Conservation (phyloP, 2,329 filamentous ascomycete species). For the Hypoxylon sp. region DNA sequence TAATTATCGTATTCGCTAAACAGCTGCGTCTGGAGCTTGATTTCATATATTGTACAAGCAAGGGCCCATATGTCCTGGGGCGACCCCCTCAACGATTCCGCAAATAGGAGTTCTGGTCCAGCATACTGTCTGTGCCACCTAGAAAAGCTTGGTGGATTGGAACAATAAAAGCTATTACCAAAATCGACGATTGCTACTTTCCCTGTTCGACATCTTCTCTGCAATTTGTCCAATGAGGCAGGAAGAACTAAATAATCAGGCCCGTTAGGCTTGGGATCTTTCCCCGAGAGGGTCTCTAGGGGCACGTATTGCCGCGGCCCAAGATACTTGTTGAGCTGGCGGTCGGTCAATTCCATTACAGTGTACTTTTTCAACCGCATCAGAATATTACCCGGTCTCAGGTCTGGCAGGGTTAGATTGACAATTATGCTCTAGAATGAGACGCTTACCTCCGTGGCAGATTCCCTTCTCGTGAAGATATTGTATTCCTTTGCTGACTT, state of each 20-base stretch:
- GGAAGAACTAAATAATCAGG: constrained; percentile 30
- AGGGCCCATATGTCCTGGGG: constrained; percentile 37
- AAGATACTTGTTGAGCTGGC: constrained; percentile 18
- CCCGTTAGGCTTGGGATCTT: constrained; percentile 16
- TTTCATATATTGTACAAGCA: constrained; percentile 32
- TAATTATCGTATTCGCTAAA: constrained; percentile 34
- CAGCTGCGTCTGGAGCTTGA: constrained; percentile 11
- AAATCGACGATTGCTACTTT: constrained; percentile 34
- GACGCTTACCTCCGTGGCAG: constrained; percentile 33
- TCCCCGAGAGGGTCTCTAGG: constrained; percentile 10
- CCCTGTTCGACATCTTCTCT: constrained; percentile 22
- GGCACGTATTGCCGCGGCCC: constrained; percentile 19
- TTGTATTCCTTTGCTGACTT: constrained; percentile 34
- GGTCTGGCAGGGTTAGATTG: constrained; percentile 17
- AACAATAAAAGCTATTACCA: constrained; percentile 17
- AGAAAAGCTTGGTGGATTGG: background rate
- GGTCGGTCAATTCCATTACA: constrained; percentile 18
- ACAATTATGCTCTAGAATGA: background rate
- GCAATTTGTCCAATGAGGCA: constrained; percentile 26
- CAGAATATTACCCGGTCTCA: constrained; percentile 30
- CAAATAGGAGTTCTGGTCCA: constrained; percentile 33
- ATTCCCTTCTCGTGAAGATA: constrained; percentile 34
- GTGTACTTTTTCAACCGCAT: constrained; percentile 29
- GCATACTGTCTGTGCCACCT: constrained; percentile 34
- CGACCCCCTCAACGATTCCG: constrained; percentile 1